Percentiles rank a stretch among this genome's conserved stretches.
Evolutionary conservation across 139 green algal species (phyloP).

Genomic region (Coelastrella sp.): DNA sequence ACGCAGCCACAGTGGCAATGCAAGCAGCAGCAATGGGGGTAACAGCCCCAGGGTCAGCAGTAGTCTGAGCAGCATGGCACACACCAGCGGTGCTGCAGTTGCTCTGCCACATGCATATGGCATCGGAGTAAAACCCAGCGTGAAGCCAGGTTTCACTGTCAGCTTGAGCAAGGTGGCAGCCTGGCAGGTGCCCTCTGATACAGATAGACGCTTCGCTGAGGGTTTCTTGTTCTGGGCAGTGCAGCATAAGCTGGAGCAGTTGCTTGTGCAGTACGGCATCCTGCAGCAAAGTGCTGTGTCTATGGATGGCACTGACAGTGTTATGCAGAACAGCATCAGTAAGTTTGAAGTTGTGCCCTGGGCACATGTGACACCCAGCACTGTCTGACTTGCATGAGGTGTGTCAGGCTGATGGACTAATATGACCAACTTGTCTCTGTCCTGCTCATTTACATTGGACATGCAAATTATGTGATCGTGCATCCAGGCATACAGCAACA

Average conservation of each 20-base stretch:
- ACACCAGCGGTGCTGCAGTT: background rate
- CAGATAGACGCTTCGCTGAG: slow-evolving; percentile 35
- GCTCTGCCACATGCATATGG: background rate
- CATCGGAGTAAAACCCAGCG: background rate
- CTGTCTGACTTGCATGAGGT: too few species aligned
- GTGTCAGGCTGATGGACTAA: too few species aligned
- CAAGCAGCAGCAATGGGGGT: background rate
- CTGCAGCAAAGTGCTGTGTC: slow-evolving; percentile 18
- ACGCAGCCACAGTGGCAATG: background rate
- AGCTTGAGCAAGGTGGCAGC: slow-evolving; percentile 24
- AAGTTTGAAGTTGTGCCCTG: too few species aligned
- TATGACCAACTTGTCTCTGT: too few species aligned
- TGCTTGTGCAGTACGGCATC: slow-evolving; percentile 33
- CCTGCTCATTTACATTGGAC: too few species aligned
- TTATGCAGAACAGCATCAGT: background rate
- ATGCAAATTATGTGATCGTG: too few species aligned
- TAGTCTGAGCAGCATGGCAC: background rate
- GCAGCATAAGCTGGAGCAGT: slow-evolving; percentile 46
- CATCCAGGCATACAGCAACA: too few species aligned
- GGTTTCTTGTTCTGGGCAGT: slow-evolving; percentile 45
- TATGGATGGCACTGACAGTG: background rate
- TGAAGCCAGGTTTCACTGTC: slow-evolving; percentile 21
- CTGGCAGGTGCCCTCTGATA: slow-evolving; percentile 41
- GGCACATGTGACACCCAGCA: too few species aligned
- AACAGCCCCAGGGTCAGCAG: background rate